These are phyloP conservation scores for Salisapilia sapeloensis DNA, from an alignment of 352 stramenopile genomes.

Conservation along the genomic window DNA sequence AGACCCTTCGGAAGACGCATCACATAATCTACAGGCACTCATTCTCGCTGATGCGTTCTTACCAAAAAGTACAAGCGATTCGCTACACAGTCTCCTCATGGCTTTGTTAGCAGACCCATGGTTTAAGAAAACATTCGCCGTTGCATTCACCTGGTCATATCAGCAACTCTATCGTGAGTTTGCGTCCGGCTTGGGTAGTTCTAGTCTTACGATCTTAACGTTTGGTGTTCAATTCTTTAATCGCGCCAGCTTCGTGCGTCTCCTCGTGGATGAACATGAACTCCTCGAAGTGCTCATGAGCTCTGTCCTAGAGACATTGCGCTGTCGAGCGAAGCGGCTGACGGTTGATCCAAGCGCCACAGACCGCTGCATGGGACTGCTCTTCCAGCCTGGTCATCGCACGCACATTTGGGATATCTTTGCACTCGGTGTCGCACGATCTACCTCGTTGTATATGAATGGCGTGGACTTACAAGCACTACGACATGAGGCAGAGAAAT, in stretches of 20 bases:
- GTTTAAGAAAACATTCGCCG: slow-evolving; percentile 94
- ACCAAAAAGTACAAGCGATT: slow-evolving; percentile 52
- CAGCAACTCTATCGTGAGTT: slow-evolving; percentile 67
- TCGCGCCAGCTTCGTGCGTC: slow-evolving; percentile 90
- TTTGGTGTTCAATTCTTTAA: slow-evolving; percentile 98
- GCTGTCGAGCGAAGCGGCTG: slow-evolving; percentile 13
- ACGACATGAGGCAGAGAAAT: slow-evolving; percentile 17
- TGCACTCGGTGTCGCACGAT: slow-evolving; percentile 35
- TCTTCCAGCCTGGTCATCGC: background rate
- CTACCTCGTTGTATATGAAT: slow-evolving; percentile 14
- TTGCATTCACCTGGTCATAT: slow-evolving; percentile 92
- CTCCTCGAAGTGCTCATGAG: slow-evolving; percentile 53
- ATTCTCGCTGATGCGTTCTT: slow-evolving; percentile 78
- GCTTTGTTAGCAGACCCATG: slow-evolving; percentile 90
- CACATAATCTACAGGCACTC: slow-evolving; percentile 33
- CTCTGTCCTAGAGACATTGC: slow-evolving; percentile 54
- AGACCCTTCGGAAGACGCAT: slow-evolving; percentile 8
- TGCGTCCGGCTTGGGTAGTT: slow-evolving; percentile 46
- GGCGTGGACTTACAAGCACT: slow-evolving; percentile 30
- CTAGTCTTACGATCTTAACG: slow-evolving; percentile 78
- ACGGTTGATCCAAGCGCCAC: slow-evolving; percentile 1
- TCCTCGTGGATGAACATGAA: slow-evolving; percentile 54
- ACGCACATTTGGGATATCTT: slow-evolving; percentile 45
- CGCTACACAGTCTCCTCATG: slow-evolving; percentile 89
- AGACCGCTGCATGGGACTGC: background rate